phyloP scores from a whole-genome alignment of 1,284 basidiomycete genomes.

The Ceraceosorus bombacis region DNA sequence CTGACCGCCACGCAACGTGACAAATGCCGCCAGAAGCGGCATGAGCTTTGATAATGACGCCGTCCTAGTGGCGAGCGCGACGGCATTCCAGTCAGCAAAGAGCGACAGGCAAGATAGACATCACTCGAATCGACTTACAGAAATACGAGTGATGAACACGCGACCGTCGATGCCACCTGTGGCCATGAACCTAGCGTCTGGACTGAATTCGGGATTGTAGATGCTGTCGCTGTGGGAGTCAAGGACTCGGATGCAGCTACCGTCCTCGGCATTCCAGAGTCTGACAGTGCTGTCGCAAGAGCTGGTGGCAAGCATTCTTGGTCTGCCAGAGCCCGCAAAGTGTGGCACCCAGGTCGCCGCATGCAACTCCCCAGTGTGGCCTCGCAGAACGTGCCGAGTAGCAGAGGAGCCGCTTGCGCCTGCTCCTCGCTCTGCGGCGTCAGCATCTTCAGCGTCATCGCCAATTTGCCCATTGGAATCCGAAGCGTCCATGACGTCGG shows the following conservation, averaged over 20 bases:
- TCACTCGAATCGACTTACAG: constrained; percentile 12
- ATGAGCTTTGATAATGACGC: constrained; percentile 13
- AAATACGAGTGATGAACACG: constrained; percentile 33
- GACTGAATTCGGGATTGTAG: constrained; percentile 41
- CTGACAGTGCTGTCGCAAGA: constrained; percentile 44
- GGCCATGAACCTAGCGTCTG: constrained; percentile 39
- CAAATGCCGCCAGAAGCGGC: constrained; percentile 18
- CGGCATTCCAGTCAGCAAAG: too few species aligned
- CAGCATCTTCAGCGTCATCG: constrained; percentile 17
- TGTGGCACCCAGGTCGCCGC: constrained; percentile 43
- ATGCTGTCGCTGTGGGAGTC: constrained; percentile 42
- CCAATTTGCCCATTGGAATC: too few species aligned
- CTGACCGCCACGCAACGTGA: constrained; percentile 20
- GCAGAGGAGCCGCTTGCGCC: neutral
- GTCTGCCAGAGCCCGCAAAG: constrained; percentile 23
- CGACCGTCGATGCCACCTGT: constrained; percentile 45
- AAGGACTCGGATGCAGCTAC: constrained; percentile 39
- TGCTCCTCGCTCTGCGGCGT: neutral
- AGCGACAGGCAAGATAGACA: too few species aligned
- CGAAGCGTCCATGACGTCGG: constrained; percentile 19
- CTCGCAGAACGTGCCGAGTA: constrained; percentile 17
- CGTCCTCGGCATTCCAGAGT: constrained; percentile 45
- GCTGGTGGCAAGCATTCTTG: constrained; percentile 43
- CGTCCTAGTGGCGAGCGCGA: constrained; percentile 4
- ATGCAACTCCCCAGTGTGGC: constrained; percentile 45